These are phyloP conservation scores for Leersia perrieri DNA, from an alignment of 176 grass and related monocot genomes.

Conservation along the genomic window DNA sequence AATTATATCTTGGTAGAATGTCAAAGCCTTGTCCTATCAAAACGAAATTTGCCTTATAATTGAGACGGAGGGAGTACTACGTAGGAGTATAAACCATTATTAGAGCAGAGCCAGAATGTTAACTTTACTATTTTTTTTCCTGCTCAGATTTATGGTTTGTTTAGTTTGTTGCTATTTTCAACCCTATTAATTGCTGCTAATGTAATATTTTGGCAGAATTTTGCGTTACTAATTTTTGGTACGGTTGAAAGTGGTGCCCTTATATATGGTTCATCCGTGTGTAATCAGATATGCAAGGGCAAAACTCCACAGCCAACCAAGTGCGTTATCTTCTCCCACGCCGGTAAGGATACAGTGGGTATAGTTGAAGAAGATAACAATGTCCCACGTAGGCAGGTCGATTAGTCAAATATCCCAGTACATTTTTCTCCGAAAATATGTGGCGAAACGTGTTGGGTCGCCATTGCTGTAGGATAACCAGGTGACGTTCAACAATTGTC, in stretches of 20 bases:
- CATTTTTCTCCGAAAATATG: not conserved
- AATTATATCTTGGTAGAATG: no score
- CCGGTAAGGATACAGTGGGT: not conserved
- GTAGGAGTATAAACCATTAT: no score
- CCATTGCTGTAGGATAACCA: not conserved
- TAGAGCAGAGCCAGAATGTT: not conserved
- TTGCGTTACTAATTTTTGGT: no score
- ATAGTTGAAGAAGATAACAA: not conserved
- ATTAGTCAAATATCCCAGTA: not conserved
- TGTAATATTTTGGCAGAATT: no score
- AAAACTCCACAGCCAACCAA: not conserved
- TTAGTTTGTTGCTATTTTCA: no score
- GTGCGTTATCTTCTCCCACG: not conserved
- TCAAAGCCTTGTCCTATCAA: no score
- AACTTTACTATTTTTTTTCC: no score
- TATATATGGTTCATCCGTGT: not conserved
- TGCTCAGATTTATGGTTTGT: no score
- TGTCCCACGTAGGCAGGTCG: not conserved
- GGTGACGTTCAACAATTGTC: not conserved
- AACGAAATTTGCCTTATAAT: no score
- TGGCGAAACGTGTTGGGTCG: not conserved
- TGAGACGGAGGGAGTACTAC: no score
- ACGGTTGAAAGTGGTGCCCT: no score
- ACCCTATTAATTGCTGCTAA: no score
- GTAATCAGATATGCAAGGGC: not conserved